Evolutionary conservation across 2,329 filamentous ascomycete species (phyloP).

Genomic region (Raffaelea arxii): DNA sequence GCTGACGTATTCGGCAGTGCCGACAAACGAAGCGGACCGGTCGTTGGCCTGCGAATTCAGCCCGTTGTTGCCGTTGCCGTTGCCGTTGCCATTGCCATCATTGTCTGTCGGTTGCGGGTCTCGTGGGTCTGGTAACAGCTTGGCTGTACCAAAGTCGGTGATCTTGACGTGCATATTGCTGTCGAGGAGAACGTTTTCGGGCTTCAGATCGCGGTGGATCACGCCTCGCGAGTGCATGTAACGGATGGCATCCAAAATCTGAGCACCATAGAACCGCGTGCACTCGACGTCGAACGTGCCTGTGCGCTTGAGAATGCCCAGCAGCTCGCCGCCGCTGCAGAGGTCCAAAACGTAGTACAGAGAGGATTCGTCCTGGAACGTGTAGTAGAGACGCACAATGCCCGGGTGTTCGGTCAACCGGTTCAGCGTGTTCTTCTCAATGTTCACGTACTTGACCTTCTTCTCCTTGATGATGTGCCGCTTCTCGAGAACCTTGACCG

Average conservation of each 20-base stretch:
- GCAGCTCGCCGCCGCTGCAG: conserved; percentile 81
- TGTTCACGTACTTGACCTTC: conserved; percentile 99
- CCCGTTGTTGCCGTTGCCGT: neutral
- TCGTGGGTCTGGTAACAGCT: conserved; percentile 61
- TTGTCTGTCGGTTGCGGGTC: conserved; percentile 33
- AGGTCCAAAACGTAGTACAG: conserved; percentile 95
- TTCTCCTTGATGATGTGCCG: conserved; percentile 99
- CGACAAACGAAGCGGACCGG: conserved; percentile 88
- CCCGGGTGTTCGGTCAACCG: conserved; percentile 92
- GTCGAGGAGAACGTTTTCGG: conserved; percentile 91
- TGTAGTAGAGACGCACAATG: conserved; percentile 94
- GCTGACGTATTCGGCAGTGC: conserved; percentile 96
- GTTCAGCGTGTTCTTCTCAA: conserved; percentile 97
- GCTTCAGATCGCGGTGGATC: conserved; percentile 93
- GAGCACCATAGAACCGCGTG: conserved; percentile 84
- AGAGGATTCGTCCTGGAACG: conserved; percentile 93
- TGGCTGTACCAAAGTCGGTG: conserved; percentile 97
- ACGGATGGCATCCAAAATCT: conserved; percentile 91
- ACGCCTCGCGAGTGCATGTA: conserved; percentile 97
- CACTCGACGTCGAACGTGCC: conserved; percentile 93
- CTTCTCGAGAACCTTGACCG: conserved; percentile 97
- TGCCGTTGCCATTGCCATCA: conserved; percentile 17
- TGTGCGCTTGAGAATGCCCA: conserved; percentile 89
- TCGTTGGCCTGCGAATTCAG: conserved; percentile 42
- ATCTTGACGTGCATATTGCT: conserved; percentile 98